A percentile compares a stretch with the other conserved stretches of the same genome.
Evolutionary conservation across 495 filamentous ascomycete species (phyloP).

Genomic region (Glutinoglossum americanum): DNA sequence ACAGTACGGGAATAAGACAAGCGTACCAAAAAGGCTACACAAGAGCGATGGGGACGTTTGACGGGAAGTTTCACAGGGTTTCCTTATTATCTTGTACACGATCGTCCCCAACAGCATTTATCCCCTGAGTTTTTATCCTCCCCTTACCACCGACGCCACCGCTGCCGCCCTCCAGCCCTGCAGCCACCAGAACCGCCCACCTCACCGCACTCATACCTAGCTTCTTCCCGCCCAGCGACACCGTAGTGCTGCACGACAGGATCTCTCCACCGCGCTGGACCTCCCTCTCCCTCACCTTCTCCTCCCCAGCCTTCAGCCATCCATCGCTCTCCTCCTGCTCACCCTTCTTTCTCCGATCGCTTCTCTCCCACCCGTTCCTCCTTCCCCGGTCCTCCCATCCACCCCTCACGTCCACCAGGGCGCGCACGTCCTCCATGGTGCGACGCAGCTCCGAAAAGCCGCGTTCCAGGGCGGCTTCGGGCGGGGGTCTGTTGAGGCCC

Average conservation of each 20-base stretch:
- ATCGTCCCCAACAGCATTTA: not conserved
- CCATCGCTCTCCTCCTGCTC: no score
- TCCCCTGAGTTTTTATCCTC: not conserved
- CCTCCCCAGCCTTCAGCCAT: no score
- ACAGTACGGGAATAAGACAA: no score
- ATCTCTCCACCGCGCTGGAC: constrained; percentile 23
- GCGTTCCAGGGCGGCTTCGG: not conserved
- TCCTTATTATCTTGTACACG: not conserved
- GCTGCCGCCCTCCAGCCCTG: constrained; percentile 15
- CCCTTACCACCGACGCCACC: not conserved
- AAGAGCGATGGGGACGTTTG: no score
- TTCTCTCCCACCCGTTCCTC: no score
- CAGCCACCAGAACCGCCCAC: constrained; percentile 29
- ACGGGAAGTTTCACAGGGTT: no score
- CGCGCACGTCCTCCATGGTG: not conserved
- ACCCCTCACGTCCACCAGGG: not conserved
- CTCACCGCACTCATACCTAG: constrained; percentile 26
- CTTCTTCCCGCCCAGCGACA: constrained; percentile 14
- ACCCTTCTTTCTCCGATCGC: no score
- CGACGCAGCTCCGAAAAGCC: not conserved
- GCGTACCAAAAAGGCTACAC: no score
- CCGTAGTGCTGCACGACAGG: constrained; percentile 25
- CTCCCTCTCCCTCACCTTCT: constrained; percentile 17
- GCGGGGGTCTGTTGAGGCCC: not conserved
- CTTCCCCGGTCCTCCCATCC: not conserved